Conservation (phyloP, 169 alveolate species). For the Cryptosporidium sp. region DNA sequence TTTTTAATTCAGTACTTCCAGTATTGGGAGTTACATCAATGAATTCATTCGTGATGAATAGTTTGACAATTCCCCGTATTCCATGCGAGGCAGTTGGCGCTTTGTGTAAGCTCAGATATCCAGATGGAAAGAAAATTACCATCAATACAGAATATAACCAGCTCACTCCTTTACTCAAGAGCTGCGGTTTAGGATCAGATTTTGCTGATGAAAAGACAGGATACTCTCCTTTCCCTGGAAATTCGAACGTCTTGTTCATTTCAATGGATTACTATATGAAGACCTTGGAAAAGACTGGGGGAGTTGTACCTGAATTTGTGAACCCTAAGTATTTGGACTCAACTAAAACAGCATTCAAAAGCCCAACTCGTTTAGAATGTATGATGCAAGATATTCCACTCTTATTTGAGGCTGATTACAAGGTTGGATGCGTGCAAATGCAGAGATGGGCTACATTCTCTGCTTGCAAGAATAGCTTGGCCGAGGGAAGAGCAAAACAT, state of each 20-base stretch:
- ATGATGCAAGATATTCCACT: conserved; percentile 91
- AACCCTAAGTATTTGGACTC: conserved; percentile 94
- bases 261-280: conserved; percentile 82
- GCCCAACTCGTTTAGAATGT: conserved; percentile 95
- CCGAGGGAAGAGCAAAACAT: conserved; percentile 82
- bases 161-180: conserved; percentile 88
- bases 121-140: conserved; percentile 79
- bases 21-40: conserved; percentile 88
- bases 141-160: conserved; percentile 92
- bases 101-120: conserved; percentile 82
- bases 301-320: conserved; percentile 93
- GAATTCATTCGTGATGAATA: conserved; percentile 86
- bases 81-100: conserved; percentile 94
- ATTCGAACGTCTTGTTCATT: conserved; percentile 89
- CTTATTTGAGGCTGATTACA: conserved; percentile 80
- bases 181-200: conserved; percentile 81
- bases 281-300: conserved; percentile 87
- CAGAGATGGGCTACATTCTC: conserved; percentile 88
- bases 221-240: conserved; percentile 91
- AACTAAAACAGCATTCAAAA: conserved; percentile 89
- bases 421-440: conserved; percentile 86
- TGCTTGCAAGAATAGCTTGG: conserved; percentile 87
- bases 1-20: conserved; percentile 88
- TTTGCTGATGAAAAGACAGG: conserved; percentile 84
- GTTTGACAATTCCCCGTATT: conserved; percentile 88